A percentile compares a stretch with the other conserved stretches of the same genome.
phyloP scores from a whole-genome alignment of 768 basidiomycete species.

The Collybia nuda region DNA sequence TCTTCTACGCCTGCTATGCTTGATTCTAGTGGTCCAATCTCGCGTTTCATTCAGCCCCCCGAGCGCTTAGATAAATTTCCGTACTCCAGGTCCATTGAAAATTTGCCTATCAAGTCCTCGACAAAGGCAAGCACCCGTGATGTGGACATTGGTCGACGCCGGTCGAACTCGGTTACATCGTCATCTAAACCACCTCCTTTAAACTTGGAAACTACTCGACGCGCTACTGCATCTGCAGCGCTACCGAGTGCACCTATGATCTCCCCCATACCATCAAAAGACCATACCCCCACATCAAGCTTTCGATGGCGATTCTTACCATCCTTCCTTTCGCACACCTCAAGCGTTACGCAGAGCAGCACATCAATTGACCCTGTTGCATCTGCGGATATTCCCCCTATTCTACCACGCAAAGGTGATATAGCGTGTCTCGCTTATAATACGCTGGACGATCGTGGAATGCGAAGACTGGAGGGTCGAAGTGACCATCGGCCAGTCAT shows the following conservation, averaged over 20 bases:
- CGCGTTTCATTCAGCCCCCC: neutral
- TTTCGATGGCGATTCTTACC: conserved; percentile 52
- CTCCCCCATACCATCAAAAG: neutral
- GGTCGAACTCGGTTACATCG: conserved; percentile 4
- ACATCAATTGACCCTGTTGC: conserved; percentile 12
- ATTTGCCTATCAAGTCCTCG: neutral
- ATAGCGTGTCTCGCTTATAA: conserved; percentile 71
- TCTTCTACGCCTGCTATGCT: conserved; percentile 17
- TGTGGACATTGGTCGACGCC: neutral
- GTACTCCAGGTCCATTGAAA: neutral
- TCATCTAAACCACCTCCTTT: neutral
- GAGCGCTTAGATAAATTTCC: neutral
- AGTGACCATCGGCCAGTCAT: conserved; percentile 89
- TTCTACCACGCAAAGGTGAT: conserved; percentile 58
- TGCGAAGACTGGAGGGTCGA: conserved; percentile 74
- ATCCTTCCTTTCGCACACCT: conserved; percentile 40
- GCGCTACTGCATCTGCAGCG: conserved; percentile 2
- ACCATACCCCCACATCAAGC: conserved; percentile 15
- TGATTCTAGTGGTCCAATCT: neutral
- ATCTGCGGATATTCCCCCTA: conserved; percentile 10
- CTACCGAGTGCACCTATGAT: conserved; percentile 13
- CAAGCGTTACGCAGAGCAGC: conserved; percentile 17
- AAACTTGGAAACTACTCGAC: neutral
- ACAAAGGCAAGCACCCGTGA: neutral
- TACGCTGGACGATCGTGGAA: conserved; percentile 72